Evolutionary conservation across 192 early-diverging fungal species (phyloP), one percentile per base, ranked within the genome.

Genomic region (Backusella macrospora): DNA sequence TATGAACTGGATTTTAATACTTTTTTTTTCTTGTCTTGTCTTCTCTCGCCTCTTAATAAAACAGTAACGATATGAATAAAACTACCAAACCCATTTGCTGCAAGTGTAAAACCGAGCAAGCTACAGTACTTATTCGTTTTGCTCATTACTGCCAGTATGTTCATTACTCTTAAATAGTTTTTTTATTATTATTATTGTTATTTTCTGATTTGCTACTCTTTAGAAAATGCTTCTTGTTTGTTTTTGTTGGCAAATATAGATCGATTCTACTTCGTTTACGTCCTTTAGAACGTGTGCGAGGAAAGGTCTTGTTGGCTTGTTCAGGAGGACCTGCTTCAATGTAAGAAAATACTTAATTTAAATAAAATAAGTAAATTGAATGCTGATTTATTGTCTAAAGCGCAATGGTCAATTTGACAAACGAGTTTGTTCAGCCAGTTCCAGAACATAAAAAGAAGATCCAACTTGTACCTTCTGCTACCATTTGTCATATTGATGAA

Each of bases 311-410:
- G 78, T 74, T 96, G 15, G 96, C 95, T 10, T 85, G 94, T 38
- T 98, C 96, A 3, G 96, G 95, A 39, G 96, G 96, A 0, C 78
- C 90, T 4, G 88, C 92, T 6, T 96, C 95, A 10, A 85, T 86
- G 92, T 92, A 80, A 74, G 70, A 14, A 47, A 34, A 29, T 43
- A 47, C 16, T 49, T 52, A 21, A 14, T 45, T 46, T 12, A n/a
- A 65, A 18, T 38, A 37, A 1, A 29, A 9, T 39, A 8, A 38
- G 37, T 9, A 21, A 10, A 42, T 69, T 40, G 5, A 21, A 42
- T 26, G 34, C 34, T n/a, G 68, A 52, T 26, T 65, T 42, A 39
- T 44, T 65, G 16, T 71, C 45, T 21, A 23, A 73, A 92, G 90
- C 39, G 86, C 90, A 0, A 77, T 95, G 80, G 77, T 93, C 40